Conservation (phyloP, 139 green algal genomes). For the Tetraselmis chui region DNA sequence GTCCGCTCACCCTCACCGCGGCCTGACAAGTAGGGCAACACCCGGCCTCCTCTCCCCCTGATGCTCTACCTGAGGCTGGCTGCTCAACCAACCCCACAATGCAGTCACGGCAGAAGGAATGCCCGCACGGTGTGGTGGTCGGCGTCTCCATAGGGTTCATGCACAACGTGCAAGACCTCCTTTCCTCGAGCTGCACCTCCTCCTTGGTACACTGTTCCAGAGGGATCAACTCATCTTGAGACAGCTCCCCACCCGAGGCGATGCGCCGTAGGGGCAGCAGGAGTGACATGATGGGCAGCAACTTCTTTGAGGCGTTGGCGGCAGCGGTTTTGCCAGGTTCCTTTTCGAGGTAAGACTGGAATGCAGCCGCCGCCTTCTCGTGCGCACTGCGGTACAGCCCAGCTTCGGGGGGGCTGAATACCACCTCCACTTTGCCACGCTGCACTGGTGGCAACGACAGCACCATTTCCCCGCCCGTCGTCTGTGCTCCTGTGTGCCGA, state of each 20-base stretch:
- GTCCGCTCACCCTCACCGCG: constrained; percentile 1
- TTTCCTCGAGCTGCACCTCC: constrained; percentile 19
- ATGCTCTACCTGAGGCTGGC: no score
- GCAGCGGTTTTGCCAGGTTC: constrained; percentile 2
- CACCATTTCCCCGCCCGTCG: constrained; percentile 37
- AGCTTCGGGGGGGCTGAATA: constrained; percentile 37
- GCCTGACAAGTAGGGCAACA: constrained; percentile 47
- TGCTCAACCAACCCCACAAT: constrained; percentile 26
- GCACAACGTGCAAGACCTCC: constrained; percentile 67
- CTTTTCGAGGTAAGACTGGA: constrained; percentile 12
- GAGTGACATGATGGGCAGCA: constrained; percentile 62
- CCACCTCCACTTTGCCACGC: constrained; percentile 25
- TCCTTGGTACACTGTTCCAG: neutral
- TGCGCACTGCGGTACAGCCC: constrained; percentile 40
- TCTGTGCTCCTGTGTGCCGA: constrained; percentile 63
- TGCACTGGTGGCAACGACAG: constrained; percentile 40
- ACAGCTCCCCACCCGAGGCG: constrained; percentile 37
- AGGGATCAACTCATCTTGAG: neutral
- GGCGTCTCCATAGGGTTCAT: constrained; percentile 43
- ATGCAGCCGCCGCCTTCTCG: constrained; percentile 20
- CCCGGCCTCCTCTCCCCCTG: neutral
- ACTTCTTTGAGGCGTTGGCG: constrained; percentile 30
- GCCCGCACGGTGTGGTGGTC: constrained; percentile 39
- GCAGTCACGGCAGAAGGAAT: constrained; percentile 73
- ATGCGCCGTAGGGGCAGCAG: constrained; percentile 63